These are phyloP conservation scores for Sclerotinia trifoliorum DNA, from an alignment of 2,329 filamentous ascomycete genomes.

Conservation along the genomic window DNA sequence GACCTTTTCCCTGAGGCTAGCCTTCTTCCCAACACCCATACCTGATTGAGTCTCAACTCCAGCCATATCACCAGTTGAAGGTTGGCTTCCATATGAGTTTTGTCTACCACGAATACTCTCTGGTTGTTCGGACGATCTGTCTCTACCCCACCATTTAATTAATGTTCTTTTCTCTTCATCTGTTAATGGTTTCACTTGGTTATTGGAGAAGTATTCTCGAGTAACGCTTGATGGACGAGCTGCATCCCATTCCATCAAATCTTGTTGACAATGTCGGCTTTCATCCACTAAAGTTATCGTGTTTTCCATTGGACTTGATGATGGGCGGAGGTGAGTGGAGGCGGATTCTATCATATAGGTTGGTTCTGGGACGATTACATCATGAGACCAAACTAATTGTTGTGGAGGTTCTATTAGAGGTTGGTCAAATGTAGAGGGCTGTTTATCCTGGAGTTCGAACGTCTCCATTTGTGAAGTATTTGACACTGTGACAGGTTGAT, in stretches of 20 bases:
- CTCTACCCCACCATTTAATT: slow-evolving; percentile 22
- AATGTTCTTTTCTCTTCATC: slow-evolving; percentile 19
- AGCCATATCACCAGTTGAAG: neutral
- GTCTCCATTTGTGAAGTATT: neutral
- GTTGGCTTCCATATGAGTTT: slow-evolving; percentile 13
- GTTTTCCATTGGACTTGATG: slow-evolving; percentile 23
- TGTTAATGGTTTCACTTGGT: slow-evolving; percentile 17
- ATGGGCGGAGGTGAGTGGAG: slow-evolving; percentile 3
- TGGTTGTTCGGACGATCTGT: slow-evolving; percentile 20
- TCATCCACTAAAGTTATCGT: neutral
- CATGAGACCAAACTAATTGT: neutral
- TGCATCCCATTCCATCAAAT: slow-evolving; percentile 21
- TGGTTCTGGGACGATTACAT: neutral
- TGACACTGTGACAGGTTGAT: neutral
- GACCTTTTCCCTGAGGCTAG: slow-evolving; percentile 12
- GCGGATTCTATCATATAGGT: neutral
- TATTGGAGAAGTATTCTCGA: slow-evolving; percentile 16
- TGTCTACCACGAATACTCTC: slow-evolving; percentile 20
- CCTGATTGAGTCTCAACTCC: neutral
- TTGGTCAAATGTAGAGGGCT: neutral
- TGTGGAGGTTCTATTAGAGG: neutral
- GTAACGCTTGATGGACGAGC: slow-evolving; percentile 15
- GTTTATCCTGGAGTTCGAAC: slow-evolving; percentile 2
- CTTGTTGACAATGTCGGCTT: neutral
- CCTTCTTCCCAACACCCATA: slow-evolving; percentile 11